Conservation (phyloP, 108 stramenopile genomes). For the Schizochytrium sp. region DNA sequence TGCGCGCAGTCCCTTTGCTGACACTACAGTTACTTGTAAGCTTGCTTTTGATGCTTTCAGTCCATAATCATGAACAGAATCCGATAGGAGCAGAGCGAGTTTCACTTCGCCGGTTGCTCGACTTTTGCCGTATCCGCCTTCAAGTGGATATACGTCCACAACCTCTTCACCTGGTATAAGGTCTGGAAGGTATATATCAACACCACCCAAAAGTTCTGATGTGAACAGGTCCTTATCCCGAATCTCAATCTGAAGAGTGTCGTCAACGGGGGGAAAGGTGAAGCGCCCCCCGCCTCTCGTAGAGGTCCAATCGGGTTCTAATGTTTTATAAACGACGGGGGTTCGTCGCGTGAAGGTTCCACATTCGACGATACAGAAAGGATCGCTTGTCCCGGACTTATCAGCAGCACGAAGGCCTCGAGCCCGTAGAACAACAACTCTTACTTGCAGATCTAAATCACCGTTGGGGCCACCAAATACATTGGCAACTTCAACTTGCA, state of each 20-base stretch:
- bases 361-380: constrained; percentile 40
- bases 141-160: constrained; percentile 22
- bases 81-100: constrained; percentile 13
- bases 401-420: constrained; percentile 49
- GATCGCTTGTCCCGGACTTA: constrained; percentile 48
- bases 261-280: constrained; percentile 54
- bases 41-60: constrained; percentile 26
- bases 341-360: constrained; percentile 40
- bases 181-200: constrained; percentile 39
- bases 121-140: constrained; percentile 25
- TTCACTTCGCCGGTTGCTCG: constrained; percentile 46
- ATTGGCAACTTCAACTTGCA: constrained; percentile 39
- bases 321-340: constrained; percentile 36
- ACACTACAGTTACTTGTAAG: constrained; percentile 52
- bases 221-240: constrained; percentile 50
- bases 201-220: constrained; percentile 4
- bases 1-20: constrained; percentile 36
- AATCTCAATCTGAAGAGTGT: constrained; percentile 38
- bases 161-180: constrained; percentile 11
- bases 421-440: constrained; percentile 19
- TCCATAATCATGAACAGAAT: neutral
- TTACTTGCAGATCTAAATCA: constrained; percentile 38
- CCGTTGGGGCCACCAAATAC: constrained; percentile 18
- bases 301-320: constrained; percentile 52
- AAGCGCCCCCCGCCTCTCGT: constrained; percentile 21